Conservation (phyloP, 805 yeast species). For the Ogataea henricii region DNA sequence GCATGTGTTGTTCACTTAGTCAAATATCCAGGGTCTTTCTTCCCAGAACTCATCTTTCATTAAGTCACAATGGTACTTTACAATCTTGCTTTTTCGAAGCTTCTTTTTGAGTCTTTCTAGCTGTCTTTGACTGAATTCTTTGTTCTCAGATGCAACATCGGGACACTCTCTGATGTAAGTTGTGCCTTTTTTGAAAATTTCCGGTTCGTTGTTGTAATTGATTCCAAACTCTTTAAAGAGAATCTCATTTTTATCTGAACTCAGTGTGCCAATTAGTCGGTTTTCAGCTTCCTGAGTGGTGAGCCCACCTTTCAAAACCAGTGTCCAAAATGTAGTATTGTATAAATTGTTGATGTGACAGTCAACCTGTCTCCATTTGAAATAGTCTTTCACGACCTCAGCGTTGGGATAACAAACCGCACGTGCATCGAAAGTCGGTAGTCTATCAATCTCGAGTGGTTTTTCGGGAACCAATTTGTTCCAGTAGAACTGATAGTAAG, state of each 20-base stretch:
- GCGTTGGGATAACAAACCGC: conserved; percentile 81
- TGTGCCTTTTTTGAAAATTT: conserved; percentile 85
- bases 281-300: conserved; percentile 82
- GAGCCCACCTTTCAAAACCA: conserved; percentile 69
- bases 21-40: conserved; percentile 41
- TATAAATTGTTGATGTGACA: conserved; percentile 94
- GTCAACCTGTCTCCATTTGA: conserved; percentile 95
- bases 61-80: conserved; percentile 56
- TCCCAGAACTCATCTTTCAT: conserved; percentile 68
- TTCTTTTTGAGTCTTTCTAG: conserved; percentile 50
- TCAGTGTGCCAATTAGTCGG: conserved; percentile 70
- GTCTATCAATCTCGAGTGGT: conserved; percentile 39
- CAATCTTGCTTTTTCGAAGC: conserved; percentile 48
- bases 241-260: conserved; percentile 88
- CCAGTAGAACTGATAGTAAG: conserved; percentile 77
- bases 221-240: conserved; percentile 75
- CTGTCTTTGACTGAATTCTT: conserved; percentile 44
- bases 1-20: conserved; percentile 3
- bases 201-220: conserved; percentile 90
- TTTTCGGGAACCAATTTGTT: conserved; percentile 53
- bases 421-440: conserved; percentile 91
- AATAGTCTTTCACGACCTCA: conserved; percentile 68
- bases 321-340: conserved; percentile 89
- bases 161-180: conserved; percentile 50
- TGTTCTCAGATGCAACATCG: background rate